Evolutionary conservation across 257 asterid species (phyloP), one percentile per base, ranked within the genome.

Genomic region (Echium plantagineum): DNA sequence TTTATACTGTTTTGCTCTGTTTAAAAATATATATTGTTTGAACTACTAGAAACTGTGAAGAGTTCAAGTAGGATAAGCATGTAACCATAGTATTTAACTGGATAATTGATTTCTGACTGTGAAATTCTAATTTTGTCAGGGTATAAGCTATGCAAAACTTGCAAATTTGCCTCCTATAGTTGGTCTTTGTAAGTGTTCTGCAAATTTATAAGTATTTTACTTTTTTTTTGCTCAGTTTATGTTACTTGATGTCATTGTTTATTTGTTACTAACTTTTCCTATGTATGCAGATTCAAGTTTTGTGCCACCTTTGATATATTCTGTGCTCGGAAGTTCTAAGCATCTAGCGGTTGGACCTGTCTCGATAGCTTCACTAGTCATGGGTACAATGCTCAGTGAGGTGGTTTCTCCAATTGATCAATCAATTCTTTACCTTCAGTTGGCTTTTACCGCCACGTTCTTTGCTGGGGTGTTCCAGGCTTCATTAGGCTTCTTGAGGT

Each of bases 271-370:
- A 24, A 18, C 57, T 53, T 22, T 56, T 9, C 21, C 21, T 16
- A 10, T 56, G 17, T 24, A 9, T 49, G 78, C 78, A 90, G 97
- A 90, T 64, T 90, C 97, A 17, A 90, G 97, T 62, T 90, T 90
- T 54, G 96, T 90, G 30, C 97, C 97, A 16, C 95, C 97, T 4
- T 56, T 90, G 84, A 72, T 90, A 60, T 90, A 90, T 31, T 77
- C 97, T 1, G 76, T 87, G 55, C 93, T 90, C 10, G 96, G 97
- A 64, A 87, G 97, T 68, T 90, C 97, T 2, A 78, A 78, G 35
- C 95, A 90, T 75, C 79, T 90, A 1, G 97, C 94, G 0, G 96
- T 90, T 15, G 97, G 97, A 9, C 94, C 97, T 0, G 96, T 87
- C 20, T 87, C 96, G 4, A 87, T 90, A 68, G 95, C 96, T 30